phyloP scores from a whole-genome alignment of 2,329 filamentous ascomycete genomes.

The Myriosclerotinia scirpicola region DNA sequence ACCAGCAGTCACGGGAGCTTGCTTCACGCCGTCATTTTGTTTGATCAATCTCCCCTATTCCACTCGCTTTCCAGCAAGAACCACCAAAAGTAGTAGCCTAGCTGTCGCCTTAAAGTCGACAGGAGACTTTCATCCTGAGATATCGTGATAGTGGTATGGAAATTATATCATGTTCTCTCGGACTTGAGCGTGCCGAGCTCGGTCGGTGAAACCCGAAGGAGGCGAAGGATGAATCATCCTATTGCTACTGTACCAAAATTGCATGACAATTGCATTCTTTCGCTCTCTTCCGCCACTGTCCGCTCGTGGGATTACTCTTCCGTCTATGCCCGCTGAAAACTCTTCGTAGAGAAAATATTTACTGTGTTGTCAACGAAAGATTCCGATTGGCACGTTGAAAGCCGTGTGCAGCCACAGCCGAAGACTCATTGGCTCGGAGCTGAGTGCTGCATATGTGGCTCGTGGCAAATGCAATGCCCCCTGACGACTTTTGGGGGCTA shows the following conservation, averaged over 20 bases:
- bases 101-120: not conserved
- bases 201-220: not conserved
- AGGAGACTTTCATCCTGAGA: not conserved
- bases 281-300: not conserved
- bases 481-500: not conserved
- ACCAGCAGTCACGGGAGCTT: not conserved
- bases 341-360: no score
- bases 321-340: not conserved
- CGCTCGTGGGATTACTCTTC: not conserved
- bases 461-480: not conserved
- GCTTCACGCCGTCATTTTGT: not conserved
- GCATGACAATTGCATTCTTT: not conserved
- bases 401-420: no score
- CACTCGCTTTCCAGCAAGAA: not conserved
- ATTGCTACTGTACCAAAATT: not conserved
- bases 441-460: not conserved
- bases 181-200: not conserved
- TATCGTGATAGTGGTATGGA: slow-evolving; percentile 1
- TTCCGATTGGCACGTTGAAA: not conserved
- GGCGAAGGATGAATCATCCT: not conserved
- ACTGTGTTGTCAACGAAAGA: not conserved
- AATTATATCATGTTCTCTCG: slow-evolving; percentile 7
- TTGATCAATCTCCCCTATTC: not conserved
- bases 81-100: not conserved
- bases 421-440: not conserved